phyloP scores from a whole-genome alignment of 2,329 filamentous ascomycete species.

The Sporothrix luriei region DNA sequence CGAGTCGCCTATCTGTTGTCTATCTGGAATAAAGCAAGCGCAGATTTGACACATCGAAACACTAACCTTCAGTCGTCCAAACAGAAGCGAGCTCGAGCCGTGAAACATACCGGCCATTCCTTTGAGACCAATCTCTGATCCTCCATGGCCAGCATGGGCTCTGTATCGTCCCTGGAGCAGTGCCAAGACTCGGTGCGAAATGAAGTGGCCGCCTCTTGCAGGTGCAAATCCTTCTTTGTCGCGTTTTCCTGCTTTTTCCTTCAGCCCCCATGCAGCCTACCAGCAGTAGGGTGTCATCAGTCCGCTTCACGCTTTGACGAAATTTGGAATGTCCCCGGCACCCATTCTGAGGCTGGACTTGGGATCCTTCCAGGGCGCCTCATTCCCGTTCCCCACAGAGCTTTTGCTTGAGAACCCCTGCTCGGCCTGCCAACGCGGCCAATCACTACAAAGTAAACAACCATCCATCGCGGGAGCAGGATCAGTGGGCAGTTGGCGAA shows the following conservation, averaged over 20 bases:
- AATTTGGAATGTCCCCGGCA: neutral
- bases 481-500: conserved; percentile 13
- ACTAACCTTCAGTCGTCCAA: no score
- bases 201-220: conserved; percentile 21
- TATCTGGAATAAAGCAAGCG: no score
- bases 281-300: conserved; percentile 14
- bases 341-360: neutral
- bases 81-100: no score
- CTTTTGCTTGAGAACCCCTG: neutral
- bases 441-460: conserved; percentile 21
- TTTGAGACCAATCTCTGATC: neutral
- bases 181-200: conserved; percentile 15
- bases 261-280: conserved; percentile 17
- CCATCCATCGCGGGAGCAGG: neutral
- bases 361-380: neutral
- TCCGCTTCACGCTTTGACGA: neutral
- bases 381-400: conserved; percentile 3
- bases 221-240: neutral
- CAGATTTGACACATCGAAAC: no score
- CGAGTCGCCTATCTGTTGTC: neutral
- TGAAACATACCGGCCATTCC: neutral
- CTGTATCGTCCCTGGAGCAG: neutral
- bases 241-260: neutral
- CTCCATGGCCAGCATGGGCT: neutral
- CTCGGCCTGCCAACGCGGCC: neutral